phyloP scores from a whole-genome alignment of 495 filamentous ascomycete genomes.

The Poronia punctata region DNA sequence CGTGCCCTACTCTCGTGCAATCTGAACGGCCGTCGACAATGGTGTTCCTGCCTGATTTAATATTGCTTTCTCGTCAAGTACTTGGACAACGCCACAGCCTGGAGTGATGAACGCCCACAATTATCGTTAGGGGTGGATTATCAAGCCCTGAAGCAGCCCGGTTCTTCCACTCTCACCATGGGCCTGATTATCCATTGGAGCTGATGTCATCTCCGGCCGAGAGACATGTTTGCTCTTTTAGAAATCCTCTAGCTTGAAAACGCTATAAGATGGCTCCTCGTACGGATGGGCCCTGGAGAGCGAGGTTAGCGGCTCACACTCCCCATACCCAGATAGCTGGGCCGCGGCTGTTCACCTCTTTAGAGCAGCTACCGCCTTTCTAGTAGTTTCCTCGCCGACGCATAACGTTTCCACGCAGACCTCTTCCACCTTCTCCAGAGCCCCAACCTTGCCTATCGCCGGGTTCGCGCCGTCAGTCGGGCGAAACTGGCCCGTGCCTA shows the following conservation, averaged over 20 bases:
- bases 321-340: not conserved
- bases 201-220: not conserved
- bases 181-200: not conserved
- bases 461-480: slow-evolving; percentile 49
- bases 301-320: slow-evolving; percentile 7
- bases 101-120: too few relatives aligned
- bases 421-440: slow-evolving; percentile 43
- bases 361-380: slow-evolving; percentile 47
- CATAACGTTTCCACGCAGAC: slow-evolving; percentile 43
- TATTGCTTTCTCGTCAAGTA: too few relatives aligned
- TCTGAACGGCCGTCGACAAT: too few relatives aligned
- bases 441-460: slow-evolving; percentile 44
- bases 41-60: too few relatives aligned
- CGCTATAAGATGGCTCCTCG: slow-evolving; percentile 68
- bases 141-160: not conserved
- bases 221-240: slow-evolving; percentile 23
- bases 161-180: not conserved
- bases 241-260: slow-evolving; percentile 66
- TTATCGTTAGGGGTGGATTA: too few relatives aligned
- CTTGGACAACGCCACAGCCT: too few relatives aligned
- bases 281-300: slow-evolving; percentile 63
- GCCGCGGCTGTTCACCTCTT: slow-evolving; percentile 39
- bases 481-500: slow-evolving; percentile 55
- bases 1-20: too few relatives aligned
- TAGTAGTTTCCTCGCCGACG: slow-evolving; percentile 31